phyloP scores from a whole-genome alignment of 169 alveolate genomes.

The Eimeria maxima region DNA sequence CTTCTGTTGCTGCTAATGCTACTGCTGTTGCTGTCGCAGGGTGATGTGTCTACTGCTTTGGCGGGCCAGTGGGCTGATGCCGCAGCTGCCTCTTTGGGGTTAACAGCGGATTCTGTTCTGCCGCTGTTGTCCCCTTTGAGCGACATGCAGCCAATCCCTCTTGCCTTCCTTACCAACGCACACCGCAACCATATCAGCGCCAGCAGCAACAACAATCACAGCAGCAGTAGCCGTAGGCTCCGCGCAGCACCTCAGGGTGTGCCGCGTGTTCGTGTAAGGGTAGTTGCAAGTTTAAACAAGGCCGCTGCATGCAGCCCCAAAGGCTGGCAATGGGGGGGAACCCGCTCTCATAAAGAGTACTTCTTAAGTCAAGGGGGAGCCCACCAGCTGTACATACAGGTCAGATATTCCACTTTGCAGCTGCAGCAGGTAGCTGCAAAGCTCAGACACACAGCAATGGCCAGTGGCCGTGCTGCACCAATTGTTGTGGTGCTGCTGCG shows the following conservation, averaged over 20 bases:
- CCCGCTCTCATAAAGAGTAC: background rate
- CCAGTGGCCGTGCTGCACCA: background rate
- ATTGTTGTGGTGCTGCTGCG: background rate
- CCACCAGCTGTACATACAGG: constrained; percentile 19
- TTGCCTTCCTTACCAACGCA: background rate
- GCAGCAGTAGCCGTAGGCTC: background rate
- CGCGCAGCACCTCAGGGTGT: background rate
- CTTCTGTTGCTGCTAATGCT: background rate
- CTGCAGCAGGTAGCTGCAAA: background rate
- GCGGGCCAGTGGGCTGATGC: constrained; percentile 38
- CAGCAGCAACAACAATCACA: background rate
- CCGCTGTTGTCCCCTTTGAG: background rate
- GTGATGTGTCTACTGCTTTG: background rate
- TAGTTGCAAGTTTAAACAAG: background rate
- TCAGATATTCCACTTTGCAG: background rate
- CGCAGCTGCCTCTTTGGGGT: background rate
- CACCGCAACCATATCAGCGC: background rate
- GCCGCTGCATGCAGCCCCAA: constrained; percentile 38
- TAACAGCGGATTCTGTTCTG: background rate
- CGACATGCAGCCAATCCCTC: constrained; percentile 18
- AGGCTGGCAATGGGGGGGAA: background rate
- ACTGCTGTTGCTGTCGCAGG: constrained; percentile 9
- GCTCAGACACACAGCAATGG: background rate
- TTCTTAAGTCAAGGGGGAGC: background rate
- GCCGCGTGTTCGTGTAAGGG: background rate